phyloP scores from a whole-genome alignment of 164 flowering plant genomes.

The Platanus orientalis region DNA sequence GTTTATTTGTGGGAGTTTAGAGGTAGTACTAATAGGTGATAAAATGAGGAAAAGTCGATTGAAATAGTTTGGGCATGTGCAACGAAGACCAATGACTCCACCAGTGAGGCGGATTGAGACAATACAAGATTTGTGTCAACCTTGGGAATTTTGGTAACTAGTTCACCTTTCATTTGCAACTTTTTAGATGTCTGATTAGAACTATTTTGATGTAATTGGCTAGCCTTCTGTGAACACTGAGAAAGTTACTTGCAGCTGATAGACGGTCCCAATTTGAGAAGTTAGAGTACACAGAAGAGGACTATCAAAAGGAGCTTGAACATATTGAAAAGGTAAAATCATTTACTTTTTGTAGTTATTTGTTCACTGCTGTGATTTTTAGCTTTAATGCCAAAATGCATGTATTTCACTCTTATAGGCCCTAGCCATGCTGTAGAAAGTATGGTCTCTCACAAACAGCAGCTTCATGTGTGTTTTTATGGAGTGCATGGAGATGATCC shows the following conservation, averaged over 20 bases:
- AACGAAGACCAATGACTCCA: too few species aligned
- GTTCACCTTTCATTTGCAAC: not conserved
- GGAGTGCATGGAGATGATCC: not conserved
- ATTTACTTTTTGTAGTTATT: not conserved
- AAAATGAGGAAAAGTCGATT: too few species aligned
- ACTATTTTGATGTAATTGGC: not conserved
- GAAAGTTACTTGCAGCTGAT: slow-evolving; percentile 78
- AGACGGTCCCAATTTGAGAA: slow-evolving; percentile 91
- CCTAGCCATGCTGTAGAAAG: too few species aligned
- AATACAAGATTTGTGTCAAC: slow-evolving; percentile 96
- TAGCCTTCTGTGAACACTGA: slow-evolving; percentile 5
- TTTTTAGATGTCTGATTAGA: slow-evolving; percentile 3
- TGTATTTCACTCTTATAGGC: too few species aligned
- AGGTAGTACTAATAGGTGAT: too few species aligned
- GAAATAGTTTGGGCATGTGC: too few species aligned
- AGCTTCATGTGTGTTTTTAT: not conserved
- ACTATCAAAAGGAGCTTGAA: slow-evolving; percentile 93
- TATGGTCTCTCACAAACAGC: not conserved
- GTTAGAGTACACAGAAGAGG: slow-evolving; percentile 91
- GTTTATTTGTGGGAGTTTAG: too few species aligned
- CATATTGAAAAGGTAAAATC: slow-evolving; percentile 95
- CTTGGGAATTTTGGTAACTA: slow-evolving; percentile 91
- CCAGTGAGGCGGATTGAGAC: too few species aligned
- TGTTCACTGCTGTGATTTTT: not conserved
- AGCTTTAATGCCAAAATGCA: not conserved